Evolutionary conservation across 2,329 filamentous ascomycete genomes (phyloP), one percentile per base, ranked within the genome.

Genomic region (Verticillium longisporum): DNA sequence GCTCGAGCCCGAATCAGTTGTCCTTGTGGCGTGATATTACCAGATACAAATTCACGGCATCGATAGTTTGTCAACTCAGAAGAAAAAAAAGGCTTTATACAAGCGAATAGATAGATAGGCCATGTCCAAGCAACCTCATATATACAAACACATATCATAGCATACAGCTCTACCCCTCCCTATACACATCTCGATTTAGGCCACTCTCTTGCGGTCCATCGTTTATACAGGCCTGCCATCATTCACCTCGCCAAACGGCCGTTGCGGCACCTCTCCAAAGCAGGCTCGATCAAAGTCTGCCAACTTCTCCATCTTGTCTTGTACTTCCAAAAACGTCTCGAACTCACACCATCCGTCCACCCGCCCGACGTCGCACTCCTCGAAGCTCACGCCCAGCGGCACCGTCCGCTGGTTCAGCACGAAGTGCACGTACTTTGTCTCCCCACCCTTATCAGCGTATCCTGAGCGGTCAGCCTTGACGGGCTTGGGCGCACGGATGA

Each of bases 281-380:
- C 90, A 93, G 41, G 86, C 82, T 68, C 84, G 81, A 15, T 90
- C 83, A 68, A 83, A 92, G 67, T 83, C 73, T 3, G 88, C 87
- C 63, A 80, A 74, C 18, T 76, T 78, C 38, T 84, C 71, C 79
- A 86, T 86, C 63, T 75, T 76, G 62, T 85, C 78, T 74, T 89
- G 85, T 4, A 86, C 77, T 63, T 82, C 72, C 54, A 92, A 68
- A 68, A 92, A 92, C 0, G 86, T 86, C 3, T 80, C 79, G 57
- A 92, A 71, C 69, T 92, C 88, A 70, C 90, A 92, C 89, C 90
- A 92, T 0, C 89, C 90, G 71, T 92, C 90, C 54, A 86, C 82
- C 4, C 89, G 76, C 11, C 79, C 70, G 1, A 66, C 74, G 45
- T 83, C 88, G 67, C 90, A 92, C 62, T 86, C 83, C 1, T 82